Evolutionary conservation across 202 grass and related monocot genomes (phyloP).

Genomic region (Zoysia matrella): DNA sequence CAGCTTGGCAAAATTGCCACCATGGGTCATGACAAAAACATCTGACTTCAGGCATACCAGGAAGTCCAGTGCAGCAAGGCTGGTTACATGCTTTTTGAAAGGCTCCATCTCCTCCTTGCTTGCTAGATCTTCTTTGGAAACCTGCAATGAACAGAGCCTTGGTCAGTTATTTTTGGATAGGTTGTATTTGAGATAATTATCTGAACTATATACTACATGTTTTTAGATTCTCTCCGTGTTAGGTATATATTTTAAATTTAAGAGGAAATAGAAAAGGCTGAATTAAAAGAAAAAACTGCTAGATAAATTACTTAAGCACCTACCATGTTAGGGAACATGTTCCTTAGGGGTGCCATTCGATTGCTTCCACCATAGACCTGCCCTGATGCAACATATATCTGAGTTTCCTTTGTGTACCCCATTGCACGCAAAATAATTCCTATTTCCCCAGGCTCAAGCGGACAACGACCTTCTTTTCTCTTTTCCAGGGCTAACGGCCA

Average conservation of each 20-base stretch:
- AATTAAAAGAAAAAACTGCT: neutral
- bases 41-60: slow-evolving; percentile 89
- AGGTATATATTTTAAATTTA: neutral
- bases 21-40: slow-evolving; percentile 96
- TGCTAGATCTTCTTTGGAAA: slow-evolving; percentile 90
- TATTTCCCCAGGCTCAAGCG: slow-evolving; percentile 93
- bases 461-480: slow-evolving; percentile 96
- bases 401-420: slow-evolving; percentile 89
- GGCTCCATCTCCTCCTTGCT: slow-evolving; percentile 85
- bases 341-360: slow-evolving; percentile 82
- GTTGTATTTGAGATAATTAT: neutral
- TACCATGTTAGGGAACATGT: slow-evolving; percentile 98
- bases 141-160: slow-evolving; percentile 48
- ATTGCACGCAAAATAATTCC: slow-evolving; percentile 89
- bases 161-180: neutral
- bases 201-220: neutral
- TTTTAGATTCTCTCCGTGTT: neutral
- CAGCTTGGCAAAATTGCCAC: slow-evolving; percentile 92
- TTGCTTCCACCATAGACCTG: slow-evolving; percentile 94
- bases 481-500: slow-evolving; percentile 87
- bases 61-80: slow-evolving; percentile 90
- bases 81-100: slow-evolving; percentile 97
- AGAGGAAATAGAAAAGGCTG: slow-evolving; percentile 2
- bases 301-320: slow-evolving; percentile 18
- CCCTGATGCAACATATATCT: slow-evolving; percentile 97